These are phyloP conservation scores for Auxenochlorella protothecoides DNA, from an alignment of 139 green algal genomes.

Conservation along the genomic window DNA sequence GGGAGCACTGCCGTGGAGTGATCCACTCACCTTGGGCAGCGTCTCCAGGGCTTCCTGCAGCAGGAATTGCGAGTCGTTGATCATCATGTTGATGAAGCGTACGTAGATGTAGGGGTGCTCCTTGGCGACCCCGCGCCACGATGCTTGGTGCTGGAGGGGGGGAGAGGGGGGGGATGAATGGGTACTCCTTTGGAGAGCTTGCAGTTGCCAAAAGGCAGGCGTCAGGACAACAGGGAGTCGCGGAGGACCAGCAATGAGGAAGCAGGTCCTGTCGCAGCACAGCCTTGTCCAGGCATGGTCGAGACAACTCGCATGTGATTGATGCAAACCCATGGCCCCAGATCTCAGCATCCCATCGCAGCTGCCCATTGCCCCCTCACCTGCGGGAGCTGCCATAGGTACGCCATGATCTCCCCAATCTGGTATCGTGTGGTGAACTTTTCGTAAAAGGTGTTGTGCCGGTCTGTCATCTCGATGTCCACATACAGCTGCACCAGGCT, in stretches of 20 bases:
- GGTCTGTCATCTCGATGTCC: slow-evolving; percentile 65
- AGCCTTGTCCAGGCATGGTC: no score
- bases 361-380: background rate
- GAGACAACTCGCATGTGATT: no score
- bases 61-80: slow-evolving; percentile 86
- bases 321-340: no score
- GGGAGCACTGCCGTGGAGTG: no score
- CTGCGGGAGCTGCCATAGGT: slow-evolving; percentile 76
- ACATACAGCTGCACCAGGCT: slow-evolving; percentile 81
- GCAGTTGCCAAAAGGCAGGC: no score
- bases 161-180: no score
- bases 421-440: slow-evolving; percentile 84
- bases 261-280: no score
- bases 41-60: slow-evolving; percentile 82
- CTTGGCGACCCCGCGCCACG: slow-evolving; percentile 22
- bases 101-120: slow-evolving; percentile 34
- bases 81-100: slow-evolving; percentile 82
- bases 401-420: slow-evolving; percentile 74
- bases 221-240: no score
- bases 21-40: slow-evolving; percentile 45
- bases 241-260: no score
- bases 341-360: no score
- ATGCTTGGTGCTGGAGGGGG: slow-evolving; percentile 11
- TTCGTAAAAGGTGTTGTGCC: slow-evolving; percentile 76
- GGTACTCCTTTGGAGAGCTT: no score